Conservation (phyloP, 768 basidiomycete species). For the Mrakia gelida region DNA sequence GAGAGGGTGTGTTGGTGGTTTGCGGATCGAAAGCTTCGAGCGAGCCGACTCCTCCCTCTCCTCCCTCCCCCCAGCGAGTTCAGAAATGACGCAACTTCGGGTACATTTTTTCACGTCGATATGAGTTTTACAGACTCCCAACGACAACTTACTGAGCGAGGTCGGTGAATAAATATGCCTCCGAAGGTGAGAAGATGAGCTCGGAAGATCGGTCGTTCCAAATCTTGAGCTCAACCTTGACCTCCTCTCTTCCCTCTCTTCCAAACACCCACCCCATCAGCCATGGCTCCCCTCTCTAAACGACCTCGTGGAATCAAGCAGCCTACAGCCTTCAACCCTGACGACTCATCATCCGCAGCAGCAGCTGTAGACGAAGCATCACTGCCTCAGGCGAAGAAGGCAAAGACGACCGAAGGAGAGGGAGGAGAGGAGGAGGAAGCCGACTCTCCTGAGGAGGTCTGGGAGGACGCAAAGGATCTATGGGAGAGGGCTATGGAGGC, state of each 20-base stretch:
- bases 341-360: not conserved
- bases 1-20: not conserved
- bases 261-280: not conserved
- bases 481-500: constrained; percentile 29
- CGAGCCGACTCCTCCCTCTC: too few relatives aligned
- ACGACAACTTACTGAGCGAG: too few relatives aligned
- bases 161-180: too few relatives aligned
- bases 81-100: too few relatives aligned
- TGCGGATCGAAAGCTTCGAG: too few relatives aligned
- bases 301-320: constrained; percentile 14
- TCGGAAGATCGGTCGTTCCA: too few relatives aligned
- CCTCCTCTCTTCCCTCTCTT: too few relatives aligned
- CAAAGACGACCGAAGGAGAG: not conserved
- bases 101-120: too few relatives aligned
- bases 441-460: constrained; percentile 6
- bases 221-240: too few relatives aligned
- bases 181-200: too few relatives aligned
- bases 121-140: too few relatives aligned
- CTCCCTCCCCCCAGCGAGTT: too few relatives aligned
- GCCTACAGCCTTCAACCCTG: constrained; percentile 1
- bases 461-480: constrained; percentile 25
- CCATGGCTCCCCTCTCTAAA: not conserved
- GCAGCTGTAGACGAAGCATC: not conserved
- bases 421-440: not conserved
- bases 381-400: not conserved